Conservation (phyloP, 768 basidiomycete genomes). For the Mycena belliarum region DNA sequence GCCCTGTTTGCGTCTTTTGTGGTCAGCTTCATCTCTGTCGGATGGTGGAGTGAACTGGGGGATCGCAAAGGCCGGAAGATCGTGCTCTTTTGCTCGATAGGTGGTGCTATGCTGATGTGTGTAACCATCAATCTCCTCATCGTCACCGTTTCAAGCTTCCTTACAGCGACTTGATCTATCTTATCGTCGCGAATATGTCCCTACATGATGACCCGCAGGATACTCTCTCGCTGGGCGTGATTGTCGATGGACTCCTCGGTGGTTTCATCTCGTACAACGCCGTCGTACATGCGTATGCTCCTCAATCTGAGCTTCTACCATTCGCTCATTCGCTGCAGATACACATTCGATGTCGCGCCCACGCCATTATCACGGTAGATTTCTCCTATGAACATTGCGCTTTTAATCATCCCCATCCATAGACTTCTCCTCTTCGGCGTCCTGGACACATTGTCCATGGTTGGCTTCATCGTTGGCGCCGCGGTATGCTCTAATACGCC, state of each 20-base stretch:
- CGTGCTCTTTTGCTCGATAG: not conserved
- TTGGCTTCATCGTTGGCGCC: not conserved
- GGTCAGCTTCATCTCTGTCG: conserved; percentile 16
- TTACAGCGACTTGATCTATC: conserved; percentile 9
- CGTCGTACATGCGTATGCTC: conserved; percentile 11
- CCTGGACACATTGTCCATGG: not conserved
- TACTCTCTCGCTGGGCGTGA: conserved; percentile 7
- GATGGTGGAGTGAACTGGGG: conserved; percentile 13
- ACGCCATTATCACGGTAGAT: conserved; percentile 1
- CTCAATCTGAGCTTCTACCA: too few relatives aligned
- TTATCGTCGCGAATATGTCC: not conserved
- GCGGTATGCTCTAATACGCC: not conserved
- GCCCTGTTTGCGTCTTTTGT: conserved; percentile 8
- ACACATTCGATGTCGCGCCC: not conserved
- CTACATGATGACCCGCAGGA: not conserved
- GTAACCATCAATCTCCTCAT: not conserved
- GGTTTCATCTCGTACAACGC: conserved; percentile 10
- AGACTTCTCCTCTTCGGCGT: conserved; percentile 1
- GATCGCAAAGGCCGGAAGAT: conserved; percentile 1
- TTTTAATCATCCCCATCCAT: too few relatives aligned
- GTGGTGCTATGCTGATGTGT: conserved; percentile 6
- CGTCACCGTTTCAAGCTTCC: not conserved
- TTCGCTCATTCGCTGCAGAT: not conserved
- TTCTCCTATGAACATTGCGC: too few relatives aligned
- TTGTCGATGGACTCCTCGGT: conserved; percentile 15